These are phyloP conservation scores for Calonectria pteridis DNA, from an alignment of 2,329 filamentous ascomycete genomes.

Conservation along the genomic window DNA sequence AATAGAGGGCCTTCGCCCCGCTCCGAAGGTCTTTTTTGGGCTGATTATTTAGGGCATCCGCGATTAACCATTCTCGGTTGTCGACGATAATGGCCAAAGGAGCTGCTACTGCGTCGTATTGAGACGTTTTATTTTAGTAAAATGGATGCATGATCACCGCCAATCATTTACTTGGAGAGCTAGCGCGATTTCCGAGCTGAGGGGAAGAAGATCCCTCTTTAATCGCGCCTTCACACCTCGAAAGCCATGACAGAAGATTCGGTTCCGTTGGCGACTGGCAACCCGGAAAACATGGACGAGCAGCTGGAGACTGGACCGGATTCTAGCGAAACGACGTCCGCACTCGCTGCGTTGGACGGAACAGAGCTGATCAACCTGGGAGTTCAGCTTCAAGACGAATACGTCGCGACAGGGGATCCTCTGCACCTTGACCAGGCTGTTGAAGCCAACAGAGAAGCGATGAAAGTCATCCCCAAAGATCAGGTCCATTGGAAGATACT, in stretches of 20 bases:
- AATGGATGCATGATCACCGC: background rate
- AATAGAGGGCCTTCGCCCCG: background rate
- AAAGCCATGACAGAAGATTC: background rate
- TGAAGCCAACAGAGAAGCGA: background rate
- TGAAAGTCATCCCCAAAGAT: background rate
- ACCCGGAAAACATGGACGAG: background rate
- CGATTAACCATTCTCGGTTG: background rate
- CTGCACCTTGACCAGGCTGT: background rate
- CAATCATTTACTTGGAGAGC: background rate
- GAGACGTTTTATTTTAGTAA: background rate
- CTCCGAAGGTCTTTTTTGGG: background rate
- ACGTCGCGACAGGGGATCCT: background rate
- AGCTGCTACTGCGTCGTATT: background rate
- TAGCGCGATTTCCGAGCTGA: background rate
- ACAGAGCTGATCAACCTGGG: background rate
- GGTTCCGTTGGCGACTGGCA: background rate
- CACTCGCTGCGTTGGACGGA: background rate
- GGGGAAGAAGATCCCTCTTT: background rate
- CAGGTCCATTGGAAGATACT: background rate
- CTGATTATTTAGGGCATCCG: background rate
- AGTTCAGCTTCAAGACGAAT: background rate
- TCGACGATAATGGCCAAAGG: background rate
- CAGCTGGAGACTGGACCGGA: background rate
- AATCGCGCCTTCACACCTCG: background rate
- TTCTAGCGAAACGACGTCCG: background rate